Evolutionary conservation across 495 filamentous ascomycete species (phyloP).

Genomic region (Aspergillus nidulans): DNA sequence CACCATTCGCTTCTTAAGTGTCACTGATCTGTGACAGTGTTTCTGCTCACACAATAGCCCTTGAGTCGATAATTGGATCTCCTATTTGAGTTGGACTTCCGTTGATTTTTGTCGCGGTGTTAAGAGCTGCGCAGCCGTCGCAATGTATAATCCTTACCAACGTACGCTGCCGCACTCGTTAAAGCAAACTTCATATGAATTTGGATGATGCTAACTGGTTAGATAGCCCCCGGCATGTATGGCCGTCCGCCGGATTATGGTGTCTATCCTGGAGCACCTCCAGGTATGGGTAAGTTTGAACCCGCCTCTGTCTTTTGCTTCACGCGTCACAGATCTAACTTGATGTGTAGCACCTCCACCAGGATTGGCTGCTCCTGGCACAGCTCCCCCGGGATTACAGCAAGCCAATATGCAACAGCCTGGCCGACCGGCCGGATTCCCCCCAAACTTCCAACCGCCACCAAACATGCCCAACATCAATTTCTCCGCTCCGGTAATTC

Average conservation of each 20-base stretch:
- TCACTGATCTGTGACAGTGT: not conserved
- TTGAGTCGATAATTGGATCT: not conserved
- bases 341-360: conserved; percentile 39
- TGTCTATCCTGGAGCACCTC: conserved; percentile 71
- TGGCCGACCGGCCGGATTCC: conserved; percentile 73
- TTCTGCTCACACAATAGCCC: not conserved
- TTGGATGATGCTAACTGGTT: conserved; percentile 11
- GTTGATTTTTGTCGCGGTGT: not conserved
- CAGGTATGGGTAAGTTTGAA: conserved; percentile 72
- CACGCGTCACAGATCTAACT: conserved; percentile 9
- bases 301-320: not conserved
- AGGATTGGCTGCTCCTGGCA: conserved; percentile 77
- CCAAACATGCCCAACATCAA: conserved; percentile 96
- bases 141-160: conserved; percentile 77
- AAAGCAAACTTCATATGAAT: not conserved
- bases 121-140: conserved; percentile 18
- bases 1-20: conserved; percentile 1
- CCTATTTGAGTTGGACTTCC: not conserved
- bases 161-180: conserved; percentile 34
- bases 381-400: conserved; percentile 73
- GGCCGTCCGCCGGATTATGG: conserved; percentile 69
- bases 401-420: conserved; percentile 62
- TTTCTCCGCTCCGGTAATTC: conserved; percentile 95
- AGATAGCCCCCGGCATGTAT: conserved; percentile 52
- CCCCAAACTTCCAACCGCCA: conserved; percentile 82